Conservation (phyloP, 2,329 filamentous ascomycete species). For the Fusarium sp. region DNA sequence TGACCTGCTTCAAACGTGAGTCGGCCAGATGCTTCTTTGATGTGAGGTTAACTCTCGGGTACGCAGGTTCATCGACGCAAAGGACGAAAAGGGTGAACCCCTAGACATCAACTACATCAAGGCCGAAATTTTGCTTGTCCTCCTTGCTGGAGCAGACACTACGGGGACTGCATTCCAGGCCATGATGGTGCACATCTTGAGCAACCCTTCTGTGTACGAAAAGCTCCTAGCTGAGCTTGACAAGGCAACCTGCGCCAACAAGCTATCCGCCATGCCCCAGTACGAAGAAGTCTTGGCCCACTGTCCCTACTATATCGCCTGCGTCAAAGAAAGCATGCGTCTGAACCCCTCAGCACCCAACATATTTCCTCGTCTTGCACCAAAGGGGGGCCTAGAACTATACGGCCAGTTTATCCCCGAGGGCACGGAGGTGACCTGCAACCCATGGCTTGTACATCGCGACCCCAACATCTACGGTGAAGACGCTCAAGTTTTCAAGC, state of each 20-base stretch:
- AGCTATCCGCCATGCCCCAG: conserved; percentile 50
- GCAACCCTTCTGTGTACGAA: conserved; percentile 27
- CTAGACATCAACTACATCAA: conserved; percentile 38
- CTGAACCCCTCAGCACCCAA: conserved; percentile 62
- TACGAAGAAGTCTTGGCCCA: conserved; percentile 42
- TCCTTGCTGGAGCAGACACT: conserved; percentile 57
- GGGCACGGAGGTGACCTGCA: conserved; percentile 51
- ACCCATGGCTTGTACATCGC: conserved; percentile 51
- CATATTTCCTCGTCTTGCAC: conserved; percentile 62
- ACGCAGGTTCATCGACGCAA: conserved; percentile 24
- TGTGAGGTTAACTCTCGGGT: background rate
- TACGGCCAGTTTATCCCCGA: conserved; percentile 48
- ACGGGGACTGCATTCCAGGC: conserved; percentile 61
- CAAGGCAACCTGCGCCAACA: conserved; percentile 43
- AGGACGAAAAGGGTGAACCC: conserved; percentile 18
- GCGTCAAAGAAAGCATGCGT: conserved; percentile 65
- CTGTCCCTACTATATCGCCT: conserved; percentile 63
- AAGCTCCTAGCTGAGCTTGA: conserved; percentile 44
- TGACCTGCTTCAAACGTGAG: conserved; percentile 65
- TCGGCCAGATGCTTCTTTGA: rapidly evolving
- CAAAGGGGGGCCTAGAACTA: conserved; percentile 57
- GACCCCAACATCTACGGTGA: conserved; percentile 48
- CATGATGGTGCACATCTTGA: conserved; percentile 49
- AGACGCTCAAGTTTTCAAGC: conserved; percentile 51
- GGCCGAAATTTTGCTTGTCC: conserved; percentile 32